A percentile compares a stretch with the other conserved stretches of the same genome.
These are phyloP conservation scores for Monosporascus sp. DNA, from an alignment of 2,329 filamentous ascomycete genomes.

Conservation along the genomic window DNA sequence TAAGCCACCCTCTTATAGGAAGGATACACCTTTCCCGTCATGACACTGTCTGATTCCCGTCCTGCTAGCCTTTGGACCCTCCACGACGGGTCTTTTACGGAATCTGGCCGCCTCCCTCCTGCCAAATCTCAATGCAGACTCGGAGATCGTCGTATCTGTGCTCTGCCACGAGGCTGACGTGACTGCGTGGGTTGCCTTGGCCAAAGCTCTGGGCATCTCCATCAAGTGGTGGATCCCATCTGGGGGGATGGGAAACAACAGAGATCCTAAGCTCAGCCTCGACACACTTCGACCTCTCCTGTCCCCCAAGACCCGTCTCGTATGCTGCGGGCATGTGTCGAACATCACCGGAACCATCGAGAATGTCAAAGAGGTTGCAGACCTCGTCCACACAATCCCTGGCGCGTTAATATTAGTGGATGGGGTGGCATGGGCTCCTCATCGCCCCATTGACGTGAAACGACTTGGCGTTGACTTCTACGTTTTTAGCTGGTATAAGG, in stretches of 20 bases:
- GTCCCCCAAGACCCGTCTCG: constrained; percentile 47
- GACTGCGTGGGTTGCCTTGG: constrained; percentile 44
- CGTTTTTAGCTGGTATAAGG: constrained; percentile 58
- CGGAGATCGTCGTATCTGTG: constrained; percentile 50
- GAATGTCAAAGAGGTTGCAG: constrained; percentile 39
- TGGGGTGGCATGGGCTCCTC: constrained; percentile 56
- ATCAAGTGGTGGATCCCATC: constrained; percentile 50
- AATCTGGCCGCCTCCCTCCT: background rate
- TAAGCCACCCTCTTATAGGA: too few species aligned
- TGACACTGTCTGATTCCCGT: too few species aligned
- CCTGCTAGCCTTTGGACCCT: background rate
- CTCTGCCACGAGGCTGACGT: constrained; percentile 58
- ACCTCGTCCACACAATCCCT: constrained; percentile 32
- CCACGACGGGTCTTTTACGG: background rate
- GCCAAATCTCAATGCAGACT: constrained; percentile 20
- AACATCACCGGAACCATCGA: constrained; percentile 56
- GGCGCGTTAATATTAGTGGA: constrained; percentile 40
- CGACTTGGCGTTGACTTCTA: constrained; percentile 55
- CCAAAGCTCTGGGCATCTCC: constrained; percentile 40
- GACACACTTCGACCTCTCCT: constrained; percentile 44
- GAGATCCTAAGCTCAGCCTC: constrained; percentile 31
- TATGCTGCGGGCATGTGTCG: constrained; percentile 52
- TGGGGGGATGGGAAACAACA: background rate
- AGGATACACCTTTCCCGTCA: too few species aligned
- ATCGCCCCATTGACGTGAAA: constrained; percentile 52